Evolutionary conservation across 2,329 filamentous ascomycete genomes (phyloP).

Genomic region (Diaporthe amygdali): DNA sequence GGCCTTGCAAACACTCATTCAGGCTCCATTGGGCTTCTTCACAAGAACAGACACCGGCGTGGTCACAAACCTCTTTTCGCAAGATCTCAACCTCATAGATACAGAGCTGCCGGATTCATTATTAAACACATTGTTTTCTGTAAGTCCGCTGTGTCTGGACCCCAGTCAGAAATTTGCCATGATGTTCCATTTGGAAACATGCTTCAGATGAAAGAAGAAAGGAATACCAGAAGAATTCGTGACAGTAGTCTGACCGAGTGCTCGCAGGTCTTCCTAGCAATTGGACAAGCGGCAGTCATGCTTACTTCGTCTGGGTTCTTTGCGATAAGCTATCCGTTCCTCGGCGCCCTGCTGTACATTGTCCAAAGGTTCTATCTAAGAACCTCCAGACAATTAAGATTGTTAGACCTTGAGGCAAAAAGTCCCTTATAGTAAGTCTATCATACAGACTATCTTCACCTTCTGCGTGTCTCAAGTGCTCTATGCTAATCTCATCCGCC

Average conservation of each 20-base stretch:
- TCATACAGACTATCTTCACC: background rate
- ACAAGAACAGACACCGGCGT: conserved; percentile 46
- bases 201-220: too few relatives aligned
- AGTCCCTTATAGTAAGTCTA: conserved; percentile 53
- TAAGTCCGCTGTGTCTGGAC: background rate
- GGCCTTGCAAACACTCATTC: conserved; percentile 39
- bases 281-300: conserved; percentile 55
- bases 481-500: background rate
- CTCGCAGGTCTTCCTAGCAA: conserved; percentile 27
- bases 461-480: too few relatives aligned
- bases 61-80: conserved; percentile 50
- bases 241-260: conserved; percentile 7
- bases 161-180: too few relatives aligned
- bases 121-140: conserved; percentile 32
- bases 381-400: conserved; percentile 61
- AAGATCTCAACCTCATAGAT: conserved; percentile 50
- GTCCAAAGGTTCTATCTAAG: conserved; percentile 61
- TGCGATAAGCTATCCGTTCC: conserved; percentile 51
- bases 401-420: conserved; percentile 63
- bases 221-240: background rate
- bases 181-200: background rate
- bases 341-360: conserved; percentile 48
- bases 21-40: conserved; percentile 48
- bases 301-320: conserved; percentile 48
- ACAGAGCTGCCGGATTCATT: conserved; percentile 41